Conservation (phyloP, 345 rosid genomes). For the Salix koriyanagi region DNA sequence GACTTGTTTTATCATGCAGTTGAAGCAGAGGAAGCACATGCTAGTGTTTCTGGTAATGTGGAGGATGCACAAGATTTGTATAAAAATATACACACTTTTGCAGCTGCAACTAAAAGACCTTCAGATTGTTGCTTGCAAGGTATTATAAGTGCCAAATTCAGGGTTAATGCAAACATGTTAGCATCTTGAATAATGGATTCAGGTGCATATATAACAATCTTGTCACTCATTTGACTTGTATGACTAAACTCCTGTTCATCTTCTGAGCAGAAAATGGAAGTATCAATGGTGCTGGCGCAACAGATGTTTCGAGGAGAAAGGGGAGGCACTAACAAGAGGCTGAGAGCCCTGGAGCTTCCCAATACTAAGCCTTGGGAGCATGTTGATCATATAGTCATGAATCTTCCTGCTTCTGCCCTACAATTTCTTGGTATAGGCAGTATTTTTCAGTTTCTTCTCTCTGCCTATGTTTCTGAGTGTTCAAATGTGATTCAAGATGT, state of each 20-base stretch:
- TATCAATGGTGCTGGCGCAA: conserved; percentile 15
- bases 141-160: conserved; percentile 19
- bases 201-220: background rate
- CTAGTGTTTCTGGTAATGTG: conserved; percentile 13
- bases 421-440: conserved; percentile 61
- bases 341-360: conserved; percentile 47
- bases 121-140: conserved; percentile 49
- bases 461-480: background rate
- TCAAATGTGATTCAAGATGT: background rate
- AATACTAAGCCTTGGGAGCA: conserved; percentile 76
- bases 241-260: background rate
- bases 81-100: conserved; percentile 26
- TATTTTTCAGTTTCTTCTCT: background rate
- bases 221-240: background rate
- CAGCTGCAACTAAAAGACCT: conserved; percentile 42
- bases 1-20: conserved; percentile 21
- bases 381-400: conserved; percentile 90
- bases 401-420: conserved; percentile 96
- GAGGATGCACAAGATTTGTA: conserved; percentile 22
- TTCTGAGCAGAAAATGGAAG: conserved; percentile 28
- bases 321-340: conserved; percentile 53
- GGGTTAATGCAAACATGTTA: conserved; percentile 4
- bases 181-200: background rate
- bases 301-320: conserved; percentile 27
- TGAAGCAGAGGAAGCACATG: conserved; percentile 27